A percentile compares a stretch with the other conserved stretches of the same genome.
phyloP scores from a whole-genome alignment of 768 basidiomycete species.

The Boletus pseudo-olivaceus region DNA sequence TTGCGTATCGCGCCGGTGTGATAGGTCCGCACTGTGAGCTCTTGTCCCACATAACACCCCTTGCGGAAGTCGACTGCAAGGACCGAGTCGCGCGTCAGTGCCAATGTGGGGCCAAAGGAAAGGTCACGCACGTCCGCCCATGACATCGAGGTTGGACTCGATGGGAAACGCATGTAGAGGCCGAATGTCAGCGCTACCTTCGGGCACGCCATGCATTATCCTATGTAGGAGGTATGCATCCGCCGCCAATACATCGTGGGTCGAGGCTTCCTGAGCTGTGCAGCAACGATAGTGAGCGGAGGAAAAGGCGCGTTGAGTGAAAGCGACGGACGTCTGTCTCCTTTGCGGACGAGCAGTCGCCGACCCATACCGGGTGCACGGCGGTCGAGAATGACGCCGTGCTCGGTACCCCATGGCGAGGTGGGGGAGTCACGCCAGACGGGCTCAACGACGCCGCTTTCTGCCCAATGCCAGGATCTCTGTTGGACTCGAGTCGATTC shows the following conservation, averaged over 20 bases:
- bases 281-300: constrained; percentile 1
- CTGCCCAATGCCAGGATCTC: constrained; percentile 51
- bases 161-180: constrained; percentile 84
- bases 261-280: constrained; percentile 50
- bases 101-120: neutral
- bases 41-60: constrained; percentile 98
- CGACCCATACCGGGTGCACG: constrained; percentile 78
- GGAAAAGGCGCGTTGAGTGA: neutral
- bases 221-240: constrained; percentile 77
- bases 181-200: constrained; percentile 73
- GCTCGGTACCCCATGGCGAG: constrained; percentile 61
- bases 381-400: constrained; percentile 55
- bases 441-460: constrained; percentile 77
- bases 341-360: constrained; percentile 66
- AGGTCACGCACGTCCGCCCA: constrained; percentile 77
- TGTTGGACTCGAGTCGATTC: constrained; percentile 37
- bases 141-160: constrained; percentile 91
- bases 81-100: constrained; percentile 1
- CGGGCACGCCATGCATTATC: constrained; percentile 80
- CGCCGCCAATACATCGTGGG: constrained; percentile 49
- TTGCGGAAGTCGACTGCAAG: constrained; percentile 88
- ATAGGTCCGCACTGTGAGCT: constrained; percentile 93
- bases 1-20: constrained; percentile 91
- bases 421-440: constrained; percentile 50
- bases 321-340: constrained; percentile 64